Conservation (phyloP, 371 early-diverging fungal species). For the Cokeromyces recurvatus region DNA sequence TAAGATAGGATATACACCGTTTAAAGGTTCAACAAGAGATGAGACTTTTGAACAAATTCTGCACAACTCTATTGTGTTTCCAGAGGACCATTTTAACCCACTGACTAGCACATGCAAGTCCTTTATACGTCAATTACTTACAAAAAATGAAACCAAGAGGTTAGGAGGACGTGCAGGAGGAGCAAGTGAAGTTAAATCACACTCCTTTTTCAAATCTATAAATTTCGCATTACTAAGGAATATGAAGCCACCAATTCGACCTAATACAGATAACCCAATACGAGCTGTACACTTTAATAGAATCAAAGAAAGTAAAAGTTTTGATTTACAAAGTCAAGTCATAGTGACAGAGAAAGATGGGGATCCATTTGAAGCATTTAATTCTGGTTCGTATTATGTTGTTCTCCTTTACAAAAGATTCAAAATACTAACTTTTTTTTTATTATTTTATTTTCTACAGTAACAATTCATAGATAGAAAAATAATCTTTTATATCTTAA, state of each 20-base stretch:
- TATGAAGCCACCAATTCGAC: slow-evolving; percentile 88
- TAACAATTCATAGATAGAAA: slow-evolving; percentile 6
- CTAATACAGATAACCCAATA: slow-evolving; percentile 47
- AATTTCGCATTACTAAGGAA: slow-evolving; percentile 91
- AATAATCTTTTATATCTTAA: neutral
- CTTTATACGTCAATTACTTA: slow-evolving; percentile 75
- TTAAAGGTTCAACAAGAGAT: slow-evolving; percentile 85
- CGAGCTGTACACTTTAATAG: slow-evolving; percentile 58
- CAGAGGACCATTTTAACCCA: slow-evolving; percentile 31
- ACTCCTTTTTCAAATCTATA: slow-evolving; percentile 88
- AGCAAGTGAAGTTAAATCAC: slow-evolving; percentile 92
- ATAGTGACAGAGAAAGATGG: slow-evolving; percentile 27
- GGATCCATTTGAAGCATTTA: slow-evolving; percentile 60
- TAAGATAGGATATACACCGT: slow-evolving; percentile 84
- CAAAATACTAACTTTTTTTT: too few relatives aligned
- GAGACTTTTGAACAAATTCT: slow-evolving; percentile 81
- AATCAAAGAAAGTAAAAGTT: slow-evolving; percentile 57
- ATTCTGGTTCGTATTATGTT: slow-evolving; percentile 40
- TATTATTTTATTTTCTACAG: neutral
- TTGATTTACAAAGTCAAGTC: slow-evolving; percentile 43
- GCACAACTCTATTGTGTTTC: slow-evolving; percentile 68
- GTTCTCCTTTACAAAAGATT: too few relatives aligned
- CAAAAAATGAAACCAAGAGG: slow-evolving; percentile 81
- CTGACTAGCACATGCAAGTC: slow-evolving; percentile 58
- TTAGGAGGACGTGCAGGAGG: slow-evolving; percentile 84